Evolutionary conservation across 129 eudicot species (phyloP).

Genomic region (Tanacetum coccineum): DNA sequence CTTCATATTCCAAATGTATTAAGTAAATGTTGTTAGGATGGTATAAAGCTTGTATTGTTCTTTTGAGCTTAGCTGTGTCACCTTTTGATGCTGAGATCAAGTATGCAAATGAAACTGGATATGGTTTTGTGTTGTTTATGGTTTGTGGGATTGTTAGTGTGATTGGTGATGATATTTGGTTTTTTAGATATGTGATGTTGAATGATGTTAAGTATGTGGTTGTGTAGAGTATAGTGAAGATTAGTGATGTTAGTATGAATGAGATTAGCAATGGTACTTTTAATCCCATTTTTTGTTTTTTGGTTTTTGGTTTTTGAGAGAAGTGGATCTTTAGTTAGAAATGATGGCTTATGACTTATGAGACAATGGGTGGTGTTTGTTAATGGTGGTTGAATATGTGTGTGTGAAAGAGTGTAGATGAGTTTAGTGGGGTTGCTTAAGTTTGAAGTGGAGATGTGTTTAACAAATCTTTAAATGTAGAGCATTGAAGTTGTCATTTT

Average conservation of each 20-base stretch:
- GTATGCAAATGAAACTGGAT: conserved; percentile 85
- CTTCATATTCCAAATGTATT: conserved; percentile 70
- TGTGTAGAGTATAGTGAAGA: conserved; percentile 49
- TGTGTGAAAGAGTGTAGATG: conserved; percentile 26
- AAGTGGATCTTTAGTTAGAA: background rate
- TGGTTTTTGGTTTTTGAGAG: background rate
- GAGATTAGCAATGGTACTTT: conserved; percentile 38
- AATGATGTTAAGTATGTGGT: conserved; percentile 42
- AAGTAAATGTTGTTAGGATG: conserved; percentile 75
- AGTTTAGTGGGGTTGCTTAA: conserved; percentile 25
- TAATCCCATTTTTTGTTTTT: conserved; percentile 35
- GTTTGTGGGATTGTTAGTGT: conserved; percentile 28
- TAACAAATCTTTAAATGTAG: background rate
- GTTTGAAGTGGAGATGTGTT: background rate
- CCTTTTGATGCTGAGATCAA: conserved; percentile 87
- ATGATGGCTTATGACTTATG: too few relatives aligned
- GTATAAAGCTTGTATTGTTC: conserved; percentile 58
- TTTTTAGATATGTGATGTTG: conserved; percentile 8
- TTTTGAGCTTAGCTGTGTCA: conserved; percentile 59
- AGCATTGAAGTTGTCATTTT: conserved; percentile 10
- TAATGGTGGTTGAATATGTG: background rate
- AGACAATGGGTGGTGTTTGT: too few relatives aligned
- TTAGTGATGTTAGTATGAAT: conserved; percentile 49
- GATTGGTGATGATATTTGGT: conserved; percentile 32
- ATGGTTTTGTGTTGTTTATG: conserved; percentile 29